Conservation (phyloP, 768 basidiomycete species). For the Mycena albidolilacea region DNA sequence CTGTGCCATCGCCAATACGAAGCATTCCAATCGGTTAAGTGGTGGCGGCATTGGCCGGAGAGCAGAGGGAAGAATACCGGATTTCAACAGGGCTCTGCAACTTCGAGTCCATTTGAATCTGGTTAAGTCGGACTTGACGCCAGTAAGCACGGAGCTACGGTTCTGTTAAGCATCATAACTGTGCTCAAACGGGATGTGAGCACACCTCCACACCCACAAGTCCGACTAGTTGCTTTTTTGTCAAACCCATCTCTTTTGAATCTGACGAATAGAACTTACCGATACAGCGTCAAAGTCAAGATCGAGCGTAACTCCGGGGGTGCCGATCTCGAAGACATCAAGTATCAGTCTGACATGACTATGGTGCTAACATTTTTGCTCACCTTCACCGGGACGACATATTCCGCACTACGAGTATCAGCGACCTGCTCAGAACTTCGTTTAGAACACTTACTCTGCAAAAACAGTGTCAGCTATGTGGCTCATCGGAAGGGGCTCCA, state of each 20-base stretch:
- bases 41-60: no score
- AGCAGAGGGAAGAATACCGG: no score
- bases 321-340: constrained; percentile 43
- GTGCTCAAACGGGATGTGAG: constrained; percentile 32
- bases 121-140: no score
- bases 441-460: constrained; percentile 28
- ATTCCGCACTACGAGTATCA: constrained; percentile 49
- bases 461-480: constrained; percentile 8
- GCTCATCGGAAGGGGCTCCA: neutral
- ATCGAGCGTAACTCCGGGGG: constrained; percentile 54
- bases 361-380: neutral
- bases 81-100: no score
- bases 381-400: constrained; percentile 55
- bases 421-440: constrained; percentile 4
- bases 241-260: neutral
- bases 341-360: neutral
- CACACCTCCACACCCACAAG: no score
- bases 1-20: no score
- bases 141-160: no score
- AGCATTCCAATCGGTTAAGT: no score
- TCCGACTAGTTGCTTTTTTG: neutral
- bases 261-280: neutral
- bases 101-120: no score
- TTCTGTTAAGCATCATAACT: constrained; percentile 51
- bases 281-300: constrained; percentile 49